These are phyloP conservation scores for Polytolypa hystricis DNA, from an alignment of 2,329 filamentous ascomycete genomes.

Conservation along the genomic window DNA sequence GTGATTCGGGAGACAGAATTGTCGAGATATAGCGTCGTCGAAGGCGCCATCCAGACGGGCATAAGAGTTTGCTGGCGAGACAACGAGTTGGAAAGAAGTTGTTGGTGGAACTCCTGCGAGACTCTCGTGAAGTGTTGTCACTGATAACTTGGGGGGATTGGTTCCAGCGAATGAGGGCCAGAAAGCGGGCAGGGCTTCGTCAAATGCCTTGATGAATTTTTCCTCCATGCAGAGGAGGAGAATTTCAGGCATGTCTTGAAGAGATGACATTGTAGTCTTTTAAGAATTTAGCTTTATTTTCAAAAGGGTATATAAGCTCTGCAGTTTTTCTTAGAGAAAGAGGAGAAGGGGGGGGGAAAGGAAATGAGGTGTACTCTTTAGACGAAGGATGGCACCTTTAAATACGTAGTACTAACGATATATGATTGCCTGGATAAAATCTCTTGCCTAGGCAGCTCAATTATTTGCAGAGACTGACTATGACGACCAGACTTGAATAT, in stretches of 20 bases:
- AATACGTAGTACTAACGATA: too few species aligned
- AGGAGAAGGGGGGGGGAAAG: too few species aligned
- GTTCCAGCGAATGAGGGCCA: slow-evolving; percentile 21
- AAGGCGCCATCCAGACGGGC: slow-evolving; percentile 45
- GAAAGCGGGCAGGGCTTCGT: slow-evolving; percentile 21
- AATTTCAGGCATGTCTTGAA: slow-evolving; percentile 28
- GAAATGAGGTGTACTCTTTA: too few species aligned
- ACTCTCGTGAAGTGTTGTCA: slow-evolving; percentile 23
- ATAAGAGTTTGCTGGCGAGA: slow-evolving; percentile 47
- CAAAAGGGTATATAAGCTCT: neutral
- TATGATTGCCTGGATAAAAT: too few species aligned
- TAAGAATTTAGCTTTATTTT: neutral
- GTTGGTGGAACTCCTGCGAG: slow-evolving; percentile 28
- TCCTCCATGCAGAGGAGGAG: slow-evolving; percentile 34
- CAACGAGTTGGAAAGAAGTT: slow-evolving; percentile 37
- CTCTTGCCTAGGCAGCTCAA: too few species aligned
- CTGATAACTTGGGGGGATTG: slow-evolving; percentile 25
- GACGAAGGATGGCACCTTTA: too few species aligned
- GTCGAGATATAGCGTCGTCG: slow-evolving; percentile 43
- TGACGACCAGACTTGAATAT: too few species aligned
- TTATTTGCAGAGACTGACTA: too few species aligned
- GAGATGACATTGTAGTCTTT: too few species aligned
- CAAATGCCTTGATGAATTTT: slow-evolving; percentile 31
- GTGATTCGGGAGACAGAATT: slow-evolving; percentile 32
- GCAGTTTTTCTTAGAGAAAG: too few species aligned